Base-by-base conservation (phyloP, 441 rosid genomes). In the Breynia disticha region DNA sequence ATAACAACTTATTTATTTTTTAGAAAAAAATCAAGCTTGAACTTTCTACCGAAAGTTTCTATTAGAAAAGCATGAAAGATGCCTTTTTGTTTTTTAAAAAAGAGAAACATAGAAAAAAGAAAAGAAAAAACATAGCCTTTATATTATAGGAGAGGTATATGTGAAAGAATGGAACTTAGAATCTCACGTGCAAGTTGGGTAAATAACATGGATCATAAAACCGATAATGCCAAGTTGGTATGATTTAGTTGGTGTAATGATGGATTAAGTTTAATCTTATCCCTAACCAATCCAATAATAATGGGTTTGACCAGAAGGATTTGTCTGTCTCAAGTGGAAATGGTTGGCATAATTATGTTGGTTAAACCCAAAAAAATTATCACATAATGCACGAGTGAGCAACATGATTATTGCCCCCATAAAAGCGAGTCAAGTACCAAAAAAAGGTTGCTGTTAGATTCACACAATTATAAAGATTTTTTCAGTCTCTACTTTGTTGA, bases 141-240 rank as follows among this genome's bases (percentile, higher is more conserved):
- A 28, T 24, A 2, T 24, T 24, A 24, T 24, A 2, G 32, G 5
- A 28, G 4, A 5, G 8, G 35, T 28, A 28, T 28, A 0, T 4
- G 35, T 5, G 35, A 57, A 54, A 11, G 60, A 49, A 64, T 69
- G 64, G 68, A 72, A 67, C 46, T 51, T 51, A 52, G 61, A 28
- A 39, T 48, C 75, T 61, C 78, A 70, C 78, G 76, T 76, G 78
- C 72, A 64, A 50, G 57, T 42, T n/a, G 14, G 20, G 32, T 10
- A 46, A 20, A 56, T 41, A 19, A 19, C 48, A 35, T 17, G 51
- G 55, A 48, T n/a, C 38, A 48, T 46, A 57, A 60, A 47, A 20
- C 19, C 8, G 35, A 70, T 67, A 58, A 67, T 67, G 72, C 43
- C 38, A n/a, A 16, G 50, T 5, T 62, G 67, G 35, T 20, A 69